phyloP scores from a whole-genome alignment of 2,329 filamentous ascomycete genomes.

The Blastomyces emzantsi region DNA sequence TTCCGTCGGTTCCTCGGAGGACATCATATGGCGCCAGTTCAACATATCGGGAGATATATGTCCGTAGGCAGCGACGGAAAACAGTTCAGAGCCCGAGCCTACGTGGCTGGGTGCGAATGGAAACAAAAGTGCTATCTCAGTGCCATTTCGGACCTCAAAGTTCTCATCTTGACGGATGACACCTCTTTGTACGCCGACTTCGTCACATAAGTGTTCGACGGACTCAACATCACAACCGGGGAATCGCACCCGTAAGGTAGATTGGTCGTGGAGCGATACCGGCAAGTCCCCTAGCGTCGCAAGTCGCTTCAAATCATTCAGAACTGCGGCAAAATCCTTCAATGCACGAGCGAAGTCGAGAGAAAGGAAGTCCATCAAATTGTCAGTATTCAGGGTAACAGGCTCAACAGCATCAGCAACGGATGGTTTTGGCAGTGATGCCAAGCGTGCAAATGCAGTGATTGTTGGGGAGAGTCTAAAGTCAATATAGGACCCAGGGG shows the following conservation, averaged over 20 bases:
- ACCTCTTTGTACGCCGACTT: conserved; percentile 75
- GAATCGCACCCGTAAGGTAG: conserved; percentile 71
- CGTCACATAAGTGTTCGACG: conserved; percentile 74
- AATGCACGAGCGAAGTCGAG: conserved; percentile 80
- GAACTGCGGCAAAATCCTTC: conserved; percentile 68
- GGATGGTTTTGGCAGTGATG: conserved; percentile 29
- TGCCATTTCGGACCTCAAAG: conserved; percentile 59
- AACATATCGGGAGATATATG: conserved; percentile 34
- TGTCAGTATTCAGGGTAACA: conserved; percentile 67
- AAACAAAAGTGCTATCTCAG: conserved; percentile 68
- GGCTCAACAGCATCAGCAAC: conserved; percentile 30
- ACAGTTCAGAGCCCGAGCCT: conserved; percentile 36
- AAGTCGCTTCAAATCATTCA: conserved; percentile 72
- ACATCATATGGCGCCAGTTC: conserved; percentile 52
- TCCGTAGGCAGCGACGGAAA: conserved; percentile 35
- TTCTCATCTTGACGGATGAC: conserved; percentile 68
- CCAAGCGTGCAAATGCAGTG: conserved; percentile 70
- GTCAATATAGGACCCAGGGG: conserved; percentile 74
- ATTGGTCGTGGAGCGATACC: conserved; percentile 59
- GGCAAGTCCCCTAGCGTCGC: conserved; percentile 74
- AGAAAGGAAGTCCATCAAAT: conserved; percentile 75
- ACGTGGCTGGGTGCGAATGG: conserved; percentile 66
- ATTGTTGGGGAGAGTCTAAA: conserved; percentile 83
- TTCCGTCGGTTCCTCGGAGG: conserved; percentile 28
- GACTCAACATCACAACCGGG: conserved; percentile 79